phyloP scores from a whole-genome alignment of 108 stramenopile species.

The Cyclotella choctawhatcheeana region DNA sequence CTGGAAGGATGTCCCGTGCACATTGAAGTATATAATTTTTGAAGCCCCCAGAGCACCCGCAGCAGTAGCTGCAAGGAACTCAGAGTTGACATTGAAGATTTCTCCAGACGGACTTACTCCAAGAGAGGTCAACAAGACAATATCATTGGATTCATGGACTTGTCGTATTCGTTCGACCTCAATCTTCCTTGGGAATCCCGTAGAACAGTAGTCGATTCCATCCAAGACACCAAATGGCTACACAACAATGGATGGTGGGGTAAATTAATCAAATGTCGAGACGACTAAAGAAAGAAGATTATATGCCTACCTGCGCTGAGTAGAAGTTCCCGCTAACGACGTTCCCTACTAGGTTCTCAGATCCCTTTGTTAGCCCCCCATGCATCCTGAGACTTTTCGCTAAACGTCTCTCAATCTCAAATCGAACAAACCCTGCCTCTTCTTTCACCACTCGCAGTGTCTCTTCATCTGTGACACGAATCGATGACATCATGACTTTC shows the following conservation, averaged over 20 bases:
- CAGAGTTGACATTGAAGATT: slow-evolving; percentile 93
- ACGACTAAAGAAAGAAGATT: not conserved
- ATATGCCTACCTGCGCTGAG: slow-evolving; percentile 57
- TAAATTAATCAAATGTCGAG: not conserved
- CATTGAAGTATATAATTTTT: slow-evolving; percentile 91
- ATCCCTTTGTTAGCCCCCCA: slow-evolving; percentile 54
- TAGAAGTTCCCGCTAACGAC: slow-evolving; percentile 91
- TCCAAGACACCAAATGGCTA: slow-evolving; percentile 86
- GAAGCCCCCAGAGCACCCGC: slow-evolving; percentile 83
- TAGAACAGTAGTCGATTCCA: slow-evolving; percentile 83
- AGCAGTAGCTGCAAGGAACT: slow-evolving; percentile 77
- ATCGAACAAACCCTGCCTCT: slow-evolving; percentile 94
- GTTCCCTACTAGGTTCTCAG: slow-evolving; percentile 67
- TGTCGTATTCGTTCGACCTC: slow-evolving; percentile 87
- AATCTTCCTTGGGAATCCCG: slow-evolving; percentile 90
- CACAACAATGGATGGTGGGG: not conserved
- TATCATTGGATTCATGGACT: slow-evolving; percentile 83
- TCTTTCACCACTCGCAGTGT: slow-evolving; percentile 89
- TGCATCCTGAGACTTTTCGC: slow-evolving; percentile 77
- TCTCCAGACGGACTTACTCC: slow-evolving; percentile 93
- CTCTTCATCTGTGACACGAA: slow-evolving; percentile 85
- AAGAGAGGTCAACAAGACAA: slow-evolving; percentile 89
- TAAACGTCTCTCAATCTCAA: slow-evolving; percentile 93
- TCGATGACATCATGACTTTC: slow-evolving; percentile 61
- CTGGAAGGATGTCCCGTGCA: slow-evolving; percentile 63